These are phyloP conservation scores for Asterella californica DNA, from an alignment of 225 moss, liverwort and hornwort genomes.

Conservation along the genomic window DNA sequence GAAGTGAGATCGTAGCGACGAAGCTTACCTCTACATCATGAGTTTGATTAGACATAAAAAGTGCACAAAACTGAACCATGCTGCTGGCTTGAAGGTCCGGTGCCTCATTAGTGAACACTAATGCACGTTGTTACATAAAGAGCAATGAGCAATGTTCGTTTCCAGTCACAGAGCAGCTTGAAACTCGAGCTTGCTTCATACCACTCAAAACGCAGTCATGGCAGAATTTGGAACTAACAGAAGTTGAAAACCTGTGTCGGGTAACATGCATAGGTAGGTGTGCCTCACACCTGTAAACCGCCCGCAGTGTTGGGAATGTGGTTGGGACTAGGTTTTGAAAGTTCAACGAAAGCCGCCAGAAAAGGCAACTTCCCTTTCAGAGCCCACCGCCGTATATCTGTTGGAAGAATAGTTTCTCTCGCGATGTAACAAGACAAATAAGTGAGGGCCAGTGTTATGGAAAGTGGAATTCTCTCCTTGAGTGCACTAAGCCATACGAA, in stretches of 20 bases:
- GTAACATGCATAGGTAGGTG: neutral
- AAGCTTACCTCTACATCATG: neutral
- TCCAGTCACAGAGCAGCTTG: neutral
- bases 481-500: conserved; percentile 75
- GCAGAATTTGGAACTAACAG: neutral
- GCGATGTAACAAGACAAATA: conserved; percentile 86
- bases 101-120: neutral
- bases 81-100: neutral
- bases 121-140: neutral
- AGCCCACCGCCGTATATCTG: conserved; percentile 85
- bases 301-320: conserved; percentile 33
- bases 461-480: conserved; percentile 79
- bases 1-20: neutral
- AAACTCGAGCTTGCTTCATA: neutral
- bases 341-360: conserved; percentile 62
- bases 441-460: conserved; percentile 67
- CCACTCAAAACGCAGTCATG: neutral
- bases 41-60: neutral
- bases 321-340: conserved; percentile 31
- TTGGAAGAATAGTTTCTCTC: conserved; percentile 80
- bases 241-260: neutral
- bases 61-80: neutral
- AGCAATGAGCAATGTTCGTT: neutral
- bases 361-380: conserved; percentile 78
- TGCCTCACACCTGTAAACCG: conserved; percentile 24